Evolutionary conservation across 208 protist genomes (phyloP).

Genomic region (Wallacemonas sp.): DNA sequence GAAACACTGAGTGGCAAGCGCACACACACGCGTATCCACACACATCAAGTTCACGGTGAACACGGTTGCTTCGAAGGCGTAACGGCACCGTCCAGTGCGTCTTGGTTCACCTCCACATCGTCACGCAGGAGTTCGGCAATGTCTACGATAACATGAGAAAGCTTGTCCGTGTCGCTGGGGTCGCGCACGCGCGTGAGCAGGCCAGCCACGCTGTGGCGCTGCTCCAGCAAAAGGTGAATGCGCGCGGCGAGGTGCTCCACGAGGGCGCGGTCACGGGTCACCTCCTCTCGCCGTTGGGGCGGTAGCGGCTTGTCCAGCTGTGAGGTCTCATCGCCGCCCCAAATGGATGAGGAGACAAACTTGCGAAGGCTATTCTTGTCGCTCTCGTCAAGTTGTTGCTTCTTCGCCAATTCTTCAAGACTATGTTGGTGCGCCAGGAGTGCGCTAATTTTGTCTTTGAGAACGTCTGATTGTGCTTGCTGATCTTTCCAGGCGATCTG

Average conservation of each 20-base stretch:
- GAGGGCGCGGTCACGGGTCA: slow-evolving; percentile 23
- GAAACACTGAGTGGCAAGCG: too few species aligned
- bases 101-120: slow-evolving; percentile 23
- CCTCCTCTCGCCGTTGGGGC: slow-evolving; percentile 8
- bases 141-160: neutral
- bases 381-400: slow-evolving; percentile 44
- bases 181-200: slow-evolving; percentile 18
- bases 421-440: slow-evolving; percentile 24
- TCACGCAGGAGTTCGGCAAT: slow-evolving; percentile 12
- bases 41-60: neutral
- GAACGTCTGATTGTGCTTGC: slow-evolving; percentile 52
- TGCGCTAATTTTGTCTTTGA: slow-evolving; percentile 31
- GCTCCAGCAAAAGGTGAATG: slow-evolving; percentile 39
- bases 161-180: neutral
- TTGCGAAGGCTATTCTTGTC: slow-evolving; percentile 36
- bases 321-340: neutral
- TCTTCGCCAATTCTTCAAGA: slow-evolving; percentile 47
- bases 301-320: slow-evolving; percentile 3
- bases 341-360: slow-evolving; percentile 23
- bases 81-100: neutral
- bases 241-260: slow-evolving; percentile 41
- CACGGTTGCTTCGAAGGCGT: neutral
- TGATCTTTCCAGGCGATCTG: slow-evolving; percentile 77
- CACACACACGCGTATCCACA: too few species aligned
- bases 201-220: slow-evolving; percentile 26